phyloP scores from a whole-genome alignment of 495 filamentous ascomycete species.

The Jackrogersella minutella region DNA sequence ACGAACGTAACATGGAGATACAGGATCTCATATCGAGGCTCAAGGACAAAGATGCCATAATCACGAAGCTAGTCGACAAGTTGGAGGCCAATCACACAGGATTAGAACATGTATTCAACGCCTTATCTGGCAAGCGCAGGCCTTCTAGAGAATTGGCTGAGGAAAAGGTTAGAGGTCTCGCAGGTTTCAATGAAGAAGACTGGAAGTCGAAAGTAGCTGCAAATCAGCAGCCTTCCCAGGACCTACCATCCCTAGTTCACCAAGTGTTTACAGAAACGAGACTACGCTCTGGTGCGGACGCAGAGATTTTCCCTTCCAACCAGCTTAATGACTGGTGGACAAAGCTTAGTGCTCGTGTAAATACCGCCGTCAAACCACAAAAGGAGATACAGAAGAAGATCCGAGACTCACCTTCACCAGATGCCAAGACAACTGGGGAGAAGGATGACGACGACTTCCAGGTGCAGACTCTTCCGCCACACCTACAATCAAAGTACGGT shows the following conservation, averaged over 20 bases:
- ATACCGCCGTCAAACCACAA: slow-evolving; percentile 12
- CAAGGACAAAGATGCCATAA: slow-evolving; percentile 79
- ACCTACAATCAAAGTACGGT: slow-evolving; percentile 30
- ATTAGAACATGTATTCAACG: slow-evolving; percentile 73
- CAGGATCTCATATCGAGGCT: slow-evolving; percentile 65
- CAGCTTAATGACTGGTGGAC: slow-evolving; percentile 60
- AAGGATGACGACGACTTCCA: slow-evolving; percentile 60
- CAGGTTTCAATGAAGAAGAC: slow-evolving; percentile 56
- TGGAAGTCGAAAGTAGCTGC: slow-evolving; percentile 54
- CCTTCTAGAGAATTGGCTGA: slow-evolving; percentile 55
- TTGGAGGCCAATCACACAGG: slow-evolving; percentile 74
- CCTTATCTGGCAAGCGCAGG: slow-evolving; percentile 62
- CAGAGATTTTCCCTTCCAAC: slow-evolving; percentile 44
- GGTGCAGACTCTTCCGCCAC: slow-evolving; percentile 58
- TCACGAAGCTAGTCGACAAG: slow-evolving; percentile 78
- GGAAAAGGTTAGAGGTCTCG: slow-evolving; percentile 63
- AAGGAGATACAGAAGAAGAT: slow-evolving; percentile 11
- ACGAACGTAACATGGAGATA: slow-evolving; percentile 58
- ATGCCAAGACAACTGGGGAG: slow-evolving; percentile 12
- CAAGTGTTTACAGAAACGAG: slow-evolving; percentile 47
- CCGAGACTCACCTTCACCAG: not conserved
- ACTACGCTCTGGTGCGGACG: slow-evolving; percentile 33
- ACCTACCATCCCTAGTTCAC: slow-evolving; percentile 47
- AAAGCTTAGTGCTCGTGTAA: slow-evolving; percentile 44
- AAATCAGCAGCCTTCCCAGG: slow-evolving; percentile 41